Evolutionary conservation across 2,329 filamentous ascomycete genomes (phyloP).

Genomic region (Talaromyces albobiverticillius): DNA sequence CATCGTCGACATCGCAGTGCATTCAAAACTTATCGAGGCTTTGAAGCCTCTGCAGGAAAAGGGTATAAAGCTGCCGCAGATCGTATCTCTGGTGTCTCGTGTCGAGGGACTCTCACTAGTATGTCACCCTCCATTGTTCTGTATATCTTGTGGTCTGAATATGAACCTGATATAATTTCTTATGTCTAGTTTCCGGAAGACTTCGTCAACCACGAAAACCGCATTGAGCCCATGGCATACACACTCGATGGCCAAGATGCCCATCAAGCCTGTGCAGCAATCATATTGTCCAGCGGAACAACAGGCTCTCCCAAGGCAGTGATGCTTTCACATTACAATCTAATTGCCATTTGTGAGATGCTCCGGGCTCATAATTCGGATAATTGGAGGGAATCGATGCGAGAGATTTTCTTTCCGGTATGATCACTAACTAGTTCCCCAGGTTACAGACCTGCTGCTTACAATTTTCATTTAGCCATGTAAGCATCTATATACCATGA

Average conservation of each 20-base stretch:
- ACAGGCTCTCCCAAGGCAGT: conserved; percentile 17
- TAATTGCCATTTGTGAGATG: conserved; percentile 9
- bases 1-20: not conserved
- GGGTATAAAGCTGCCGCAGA: not conserved
- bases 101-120: not conserved
- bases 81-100: not conserved
- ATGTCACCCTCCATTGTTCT: not conserved
- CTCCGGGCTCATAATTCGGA: conserved; percentile 16
- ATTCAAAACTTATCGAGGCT: not conserved
- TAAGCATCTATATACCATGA: not conserved
- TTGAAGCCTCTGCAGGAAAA: not conserved
- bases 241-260: conserved; percentile 11
- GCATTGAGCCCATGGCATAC: conserved; percentile 7
- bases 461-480: not conserved
- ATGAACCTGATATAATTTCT: not conserved
- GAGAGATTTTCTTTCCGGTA: conserved; percentile 18
- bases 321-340: conserved; percentile 18
- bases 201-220: not conserved
- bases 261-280: conserved; percentile 12
- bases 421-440: not conserved
- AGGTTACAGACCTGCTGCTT: not conserved
- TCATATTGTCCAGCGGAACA: conserved; percentile 17
- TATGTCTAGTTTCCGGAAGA: not conserved
- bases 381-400: conserved; percentile 15
- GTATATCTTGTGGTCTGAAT: not conserved